A percentile compares a stretch with the other conserved stretches of the same genome.
phyloP scores from a whole-genome alignment of 371 early-diverging fungal species.

The Mortierella sp. region DNA sequence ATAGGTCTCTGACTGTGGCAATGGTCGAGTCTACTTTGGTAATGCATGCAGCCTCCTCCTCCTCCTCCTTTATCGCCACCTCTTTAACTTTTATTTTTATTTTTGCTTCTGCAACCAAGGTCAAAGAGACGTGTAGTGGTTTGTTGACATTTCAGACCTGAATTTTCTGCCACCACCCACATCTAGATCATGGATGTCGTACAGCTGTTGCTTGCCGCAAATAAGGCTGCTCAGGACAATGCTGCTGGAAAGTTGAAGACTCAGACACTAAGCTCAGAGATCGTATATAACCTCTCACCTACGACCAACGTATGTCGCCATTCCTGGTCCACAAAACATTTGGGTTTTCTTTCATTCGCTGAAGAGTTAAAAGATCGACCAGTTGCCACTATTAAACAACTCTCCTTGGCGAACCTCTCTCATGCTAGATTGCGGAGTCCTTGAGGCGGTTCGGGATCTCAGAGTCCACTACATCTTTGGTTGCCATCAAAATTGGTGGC shows the following conservation, averaged over 20 bases:
- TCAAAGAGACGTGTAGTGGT: neutral
- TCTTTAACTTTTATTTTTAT: neutral
- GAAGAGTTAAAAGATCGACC: constrained; percentile 1
- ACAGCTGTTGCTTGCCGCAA: constrained; percentile 60
- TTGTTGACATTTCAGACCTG: constrained; percentile 1
- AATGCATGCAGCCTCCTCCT: neutral
- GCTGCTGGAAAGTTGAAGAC: constrained; percentile 60
- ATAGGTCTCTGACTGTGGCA: constrained; percentile 58
- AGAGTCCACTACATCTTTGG: constrained; percentile 56
- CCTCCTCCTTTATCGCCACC: neutral
- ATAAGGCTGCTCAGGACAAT: constrained; percentile 64
- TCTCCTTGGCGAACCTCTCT: neutral
- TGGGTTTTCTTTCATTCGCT: neutral
- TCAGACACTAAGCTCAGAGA: constrained; percentile 65
- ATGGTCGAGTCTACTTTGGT: constrained; percentile 65
- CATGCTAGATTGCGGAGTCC: constrained; percentile 62
- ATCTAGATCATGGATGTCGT: constrained; percentile 59
- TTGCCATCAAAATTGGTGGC: constrained; percentile 64
- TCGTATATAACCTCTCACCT: constrained; percentile 65
- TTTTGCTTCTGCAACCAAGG: neutral
- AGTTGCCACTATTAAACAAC: neutral
- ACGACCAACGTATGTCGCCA: constrained; percentile 61
- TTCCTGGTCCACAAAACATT: neutral
- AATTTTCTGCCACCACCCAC: neutral
- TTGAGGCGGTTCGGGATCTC: constrained; percentile 63